Percentiles rank a stretch among this genome's conserved stretches.
These are phyloP conservation scores for Cylindricascospora bacillispora DNA, from an alignment of 1,139 yeast genomes.

Conservation along the genomic window DNA sequence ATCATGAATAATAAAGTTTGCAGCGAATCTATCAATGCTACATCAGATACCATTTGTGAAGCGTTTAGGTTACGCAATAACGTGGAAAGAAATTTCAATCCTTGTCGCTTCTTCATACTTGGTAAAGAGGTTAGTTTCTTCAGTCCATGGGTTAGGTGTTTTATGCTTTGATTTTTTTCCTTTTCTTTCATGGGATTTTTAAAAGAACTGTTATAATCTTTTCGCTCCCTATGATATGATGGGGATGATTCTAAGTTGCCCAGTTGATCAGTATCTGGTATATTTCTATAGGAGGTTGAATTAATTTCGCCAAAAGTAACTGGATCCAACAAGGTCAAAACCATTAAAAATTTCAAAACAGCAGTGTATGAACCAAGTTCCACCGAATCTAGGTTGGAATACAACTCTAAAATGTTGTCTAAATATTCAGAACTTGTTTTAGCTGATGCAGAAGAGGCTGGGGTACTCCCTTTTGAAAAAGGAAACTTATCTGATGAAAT, in stretches of 20 bases:
- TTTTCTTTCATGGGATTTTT: conserved; percentile 6
- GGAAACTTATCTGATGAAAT: not conserved
- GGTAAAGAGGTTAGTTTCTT: conserved; percentile 14
- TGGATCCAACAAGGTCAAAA: conserved; percentile 17
- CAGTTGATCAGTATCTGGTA: conserved; percentile 10
- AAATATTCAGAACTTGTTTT: conserved; percentile 7
- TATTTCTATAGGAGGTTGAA: conserved; percentile 13
- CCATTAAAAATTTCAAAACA: conserved; percentile 16
- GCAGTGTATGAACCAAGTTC: conserved; percentile 19
- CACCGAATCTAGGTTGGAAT: conserved; percentile 12
- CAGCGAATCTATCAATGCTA: conserved; percentile 14
- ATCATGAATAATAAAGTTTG: conserved; percentile 11
- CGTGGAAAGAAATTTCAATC: conserved; percentile 13
- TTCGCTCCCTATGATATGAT: not conserved
- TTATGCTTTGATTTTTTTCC: conserved; percentile 10
- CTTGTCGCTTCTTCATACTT: conserved; percentile 7
- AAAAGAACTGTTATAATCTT: not conserved
- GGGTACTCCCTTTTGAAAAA: not conserved
- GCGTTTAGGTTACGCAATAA: conserved; percentile 14
- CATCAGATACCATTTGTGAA: conserved; percentile 14
- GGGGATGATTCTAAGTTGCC: not conserved
- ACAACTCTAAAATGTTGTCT: conserved; percentile 14
- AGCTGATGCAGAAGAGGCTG: no score
- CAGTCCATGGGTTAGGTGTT: conserved; percentile 15
- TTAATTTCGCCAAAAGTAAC: conserved; percentile 18